Conservation (phyloP, 2,329 filamentous ascomycete species). For the Arthrobotrys entomopaga region DNA sequence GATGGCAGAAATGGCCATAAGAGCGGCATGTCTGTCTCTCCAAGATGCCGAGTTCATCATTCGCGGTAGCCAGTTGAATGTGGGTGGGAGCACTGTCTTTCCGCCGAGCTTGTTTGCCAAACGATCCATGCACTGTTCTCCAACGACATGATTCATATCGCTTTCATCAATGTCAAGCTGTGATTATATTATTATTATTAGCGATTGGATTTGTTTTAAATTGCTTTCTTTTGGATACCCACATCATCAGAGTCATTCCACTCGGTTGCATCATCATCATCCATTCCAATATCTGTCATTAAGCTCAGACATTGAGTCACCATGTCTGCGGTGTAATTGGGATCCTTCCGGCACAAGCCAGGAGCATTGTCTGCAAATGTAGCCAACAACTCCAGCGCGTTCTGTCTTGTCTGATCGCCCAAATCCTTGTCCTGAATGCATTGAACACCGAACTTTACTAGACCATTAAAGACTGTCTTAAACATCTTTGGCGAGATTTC, state of each 20-base stretch:
- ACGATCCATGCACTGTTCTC: constrained; percentile 98
- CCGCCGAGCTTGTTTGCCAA: constrained; percentile 97
- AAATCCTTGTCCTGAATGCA: constrained; percentile 97
- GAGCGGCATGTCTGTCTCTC: constrained; percentile 92
- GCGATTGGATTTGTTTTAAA: neutral
- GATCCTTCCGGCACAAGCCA: constrained; percentile 92
- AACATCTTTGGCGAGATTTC: constrained; percentile 98
- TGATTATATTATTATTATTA: constrained; percentile 12
- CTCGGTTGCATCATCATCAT: constrained; percentile 92
- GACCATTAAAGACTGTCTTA: constrained; percentile 88
- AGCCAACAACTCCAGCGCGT: constrained; percentile 94
- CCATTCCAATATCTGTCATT: constrained; percentile 95
- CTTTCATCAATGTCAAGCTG: constrained; percentile 94
- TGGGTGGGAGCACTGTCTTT: constrained; percentile 88
- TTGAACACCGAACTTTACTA: constrained; percentile 91
- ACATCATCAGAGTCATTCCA: constrained; percentile 94
- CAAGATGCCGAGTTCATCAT: constrained; percentile 97
- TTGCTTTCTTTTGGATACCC: constrained; percentile 61
- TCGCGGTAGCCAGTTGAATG: constrained; percentile 93
- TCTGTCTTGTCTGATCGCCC: constrained; percentile 87
- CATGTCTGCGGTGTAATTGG: constrained; percentile 93
- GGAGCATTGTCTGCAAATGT: constrained; percentile 96
- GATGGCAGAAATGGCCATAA: constrained; percentile 99
- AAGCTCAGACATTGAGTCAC: constrained; percentile 96
- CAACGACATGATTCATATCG: constrained; percentile 95